A percentile compares a stretch with the other conserved stretches of the same genome.
These are phyloP conservation scores for Senecio squalidus DNA, from an alignment of 140 eudicot genomes.

Conservation along the genomic window DNA sequence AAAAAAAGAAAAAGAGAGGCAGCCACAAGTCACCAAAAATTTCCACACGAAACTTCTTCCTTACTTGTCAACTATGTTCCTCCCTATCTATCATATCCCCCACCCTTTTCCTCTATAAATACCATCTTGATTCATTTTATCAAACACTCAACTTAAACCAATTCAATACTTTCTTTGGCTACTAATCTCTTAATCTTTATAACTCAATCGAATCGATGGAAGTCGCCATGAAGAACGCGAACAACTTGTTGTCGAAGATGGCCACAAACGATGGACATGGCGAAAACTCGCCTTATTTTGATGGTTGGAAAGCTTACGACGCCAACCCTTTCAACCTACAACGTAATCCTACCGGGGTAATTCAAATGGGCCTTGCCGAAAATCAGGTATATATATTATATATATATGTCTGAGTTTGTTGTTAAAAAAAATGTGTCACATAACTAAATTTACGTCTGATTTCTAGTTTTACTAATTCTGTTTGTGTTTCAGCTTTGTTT, in stretches of 20 bases:
- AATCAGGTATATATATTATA: constrained; percentile 29
- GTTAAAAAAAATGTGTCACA: neutral
- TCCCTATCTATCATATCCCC: neutral
- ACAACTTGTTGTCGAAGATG: constrained; percentile 48
- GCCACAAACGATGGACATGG: constrained; percentile 84
- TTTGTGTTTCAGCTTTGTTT: constrained; percentile 54
- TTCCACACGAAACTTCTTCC: constrained; percentile 16
- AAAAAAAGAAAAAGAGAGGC: neutral
- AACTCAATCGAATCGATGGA: constrained; percentile 4
- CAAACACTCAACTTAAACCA: constrained; percentile 10
- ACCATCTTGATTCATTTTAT: neutral
- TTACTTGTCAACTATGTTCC: neutral
- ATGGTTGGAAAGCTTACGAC: constrained; percentile 95
- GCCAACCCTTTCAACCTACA: constrained; percentile 62
- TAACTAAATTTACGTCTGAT: neutral
- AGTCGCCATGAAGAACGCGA: constrained; percentile 9
- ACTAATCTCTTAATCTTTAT: neutral
- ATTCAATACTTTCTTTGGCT: neutral
- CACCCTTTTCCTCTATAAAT: constrained; percentile 3
- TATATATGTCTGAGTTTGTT: neutral
- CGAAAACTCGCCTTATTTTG: constrained; percentile 83
- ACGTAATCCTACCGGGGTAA: constrained; percentile 63
- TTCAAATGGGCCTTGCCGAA: constrained; percentile 97
- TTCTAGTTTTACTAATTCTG: neutral
- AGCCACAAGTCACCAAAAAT: constrained; percentile 5